phyloP scores from a whole-genome alignment of 2,329 filamentous ascomycete species.

The Ceratocystis papillata region DNA sequence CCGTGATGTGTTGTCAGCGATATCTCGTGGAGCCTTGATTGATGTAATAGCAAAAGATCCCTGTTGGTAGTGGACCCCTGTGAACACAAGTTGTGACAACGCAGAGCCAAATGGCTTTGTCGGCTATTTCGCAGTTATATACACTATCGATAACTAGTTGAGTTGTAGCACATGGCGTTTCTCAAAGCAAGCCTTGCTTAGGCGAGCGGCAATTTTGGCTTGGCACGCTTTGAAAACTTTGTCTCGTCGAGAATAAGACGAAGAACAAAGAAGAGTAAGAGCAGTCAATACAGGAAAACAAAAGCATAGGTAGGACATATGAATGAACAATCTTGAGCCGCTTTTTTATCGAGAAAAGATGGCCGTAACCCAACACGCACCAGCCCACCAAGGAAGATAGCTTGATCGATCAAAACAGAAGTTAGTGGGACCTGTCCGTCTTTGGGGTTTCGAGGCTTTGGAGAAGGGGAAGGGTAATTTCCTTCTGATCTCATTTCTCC shows the following conservation, averaged over 20 bases:
- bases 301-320: neutral
- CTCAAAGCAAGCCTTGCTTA: neutral
- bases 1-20: neutral
- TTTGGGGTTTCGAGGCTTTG: neutral
- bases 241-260: neutral
- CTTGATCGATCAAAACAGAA: neutral
- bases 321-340: neutral
- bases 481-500: neutral
- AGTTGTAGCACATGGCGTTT: conserved; percentile 8
- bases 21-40: neutral
- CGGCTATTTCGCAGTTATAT: neutral
- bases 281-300: neutral
- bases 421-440: neutral
- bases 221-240: neutral
- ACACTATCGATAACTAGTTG: neutral
- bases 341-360: neutral
- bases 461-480: neutral
- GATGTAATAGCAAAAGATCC: neutral
- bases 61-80: neutral
- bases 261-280: neutral
- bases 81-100: neutral
- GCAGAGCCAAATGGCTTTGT: neutral
- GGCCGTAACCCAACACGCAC: neutral
- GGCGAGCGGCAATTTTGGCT: neutral
- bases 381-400: neutral